Evolutionary conservation across 2,329 filamentous ascomycete species (phyloP).

Genomic region (Fusarium guadeloupense): DNA sequence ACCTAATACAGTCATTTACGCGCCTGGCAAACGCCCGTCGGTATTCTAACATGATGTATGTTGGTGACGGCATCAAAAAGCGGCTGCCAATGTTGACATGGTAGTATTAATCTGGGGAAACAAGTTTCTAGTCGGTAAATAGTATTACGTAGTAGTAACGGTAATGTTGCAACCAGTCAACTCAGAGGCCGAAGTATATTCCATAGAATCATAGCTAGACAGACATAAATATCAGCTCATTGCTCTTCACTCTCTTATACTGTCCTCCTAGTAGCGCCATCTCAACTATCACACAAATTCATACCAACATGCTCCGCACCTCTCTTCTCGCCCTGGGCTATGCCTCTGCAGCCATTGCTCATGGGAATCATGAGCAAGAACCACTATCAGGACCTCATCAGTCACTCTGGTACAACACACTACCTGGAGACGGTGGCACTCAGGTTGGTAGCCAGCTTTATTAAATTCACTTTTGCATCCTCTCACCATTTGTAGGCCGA

Average conservation of each 20-base stretch:
- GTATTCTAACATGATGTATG: not conserved
- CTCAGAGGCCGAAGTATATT: too few species aligned
- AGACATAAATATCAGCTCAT: slow-evolving; percentile 10
- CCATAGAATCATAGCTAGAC: too few species aligned
- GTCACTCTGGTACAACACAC: slow-evolving; percentile 81
- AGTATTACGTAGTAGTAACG: not conserved
- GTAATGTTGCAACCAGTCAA: too few species aligned
- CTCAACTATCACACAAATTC: not conserved
- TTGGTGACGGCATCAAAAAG: not conserved
- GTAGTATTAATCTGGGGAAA: not conserved
- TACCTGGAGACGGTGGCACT: slow-evolving; percentile 85
- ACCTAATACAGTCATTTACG: slow-evolving; percentile 31
- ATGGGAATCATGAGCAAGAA: slow-evolving; percentile 68
- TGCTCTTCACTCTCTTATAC: fast-evolving
- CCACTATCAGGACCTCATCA: slow-evolving; percentile 74
- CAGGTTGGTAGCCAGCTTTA: slow-evolving; percentile 63
- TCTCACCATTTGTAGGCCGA: slow-evolving; percentile 67
- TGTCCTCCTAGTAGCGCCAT: fast-evolving
- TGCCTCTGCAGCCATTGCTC: slow-evolving; percentile 64
- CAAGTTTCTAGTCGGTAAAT: fast-evolving
- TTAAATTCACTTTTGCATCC: not conserved
- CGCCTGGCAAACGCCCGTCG: slow-evolving; percentile 13
- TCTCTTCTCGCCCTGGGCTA: slow-evolving; percentile 52
- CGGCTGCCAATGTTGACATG: not conserved
- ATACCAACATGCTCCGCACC: slow-evolving; percentile 41